phyloP scores from a whole-genome alignment of 1,284 basidiomycete species.

The Ganoderma meredithae region DNA sequence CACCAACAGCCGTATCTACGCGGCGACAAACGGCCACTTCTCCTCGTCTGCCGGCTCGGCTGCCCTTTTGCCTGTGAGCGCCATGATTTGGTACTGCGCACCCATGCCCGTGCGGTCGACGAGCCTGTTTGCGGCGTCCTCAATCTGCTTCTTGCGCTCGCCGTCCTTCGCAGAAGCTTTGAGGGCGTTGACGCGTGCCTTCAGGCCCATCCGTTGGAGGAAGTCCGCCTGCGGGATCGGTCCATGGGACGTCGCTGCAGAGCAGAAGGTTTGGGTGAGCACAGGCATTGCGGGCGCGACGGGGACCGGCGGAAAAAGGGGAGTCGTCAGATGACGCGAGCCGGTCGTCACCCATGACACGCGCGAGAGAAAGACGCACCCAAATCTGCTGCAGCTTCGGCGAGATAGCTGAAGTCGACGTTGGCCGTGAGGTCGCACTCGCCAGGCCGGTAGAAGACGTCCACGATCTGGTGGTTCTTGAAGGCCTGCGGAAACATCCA shows the following conservation, averaged over 20 bases:
- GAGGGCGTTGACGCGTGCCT: slow-evolving; percentile 58
- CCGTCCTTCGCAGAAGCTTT: slow-evolving; percentile 53
- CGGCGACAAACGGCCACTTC: slow-evolving; percentile 44
- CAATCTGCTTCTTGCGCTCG: slow-evolving; percentile 52
- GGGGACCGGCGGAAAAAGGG: slow-evolving; percentile 7
- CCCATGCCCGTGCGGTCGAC: slow-evolving; percentile 74
- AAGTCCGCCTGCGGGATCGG: slow-evolving; percentile 69
- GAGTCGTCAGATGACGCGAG: slow-evolving; percentile 18
- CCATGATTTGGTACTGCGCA: slow-evolving; percentile 68
- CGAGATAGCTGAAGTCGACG: slow-evolving; percentile 93
- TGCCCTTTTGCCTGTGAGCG: slow-evolving; percentile 47
- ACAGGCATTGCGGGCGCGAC: slow-evolving; percentile 2
- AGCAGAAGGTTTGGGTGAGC: slow-evolving; percentile 2
- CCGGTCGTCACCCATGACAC: slow-evolving; percentile 1
- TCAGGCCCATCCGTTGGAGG: slow-evolving; percentile 64
- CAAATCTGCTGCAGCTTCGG: slow-evolving; percentile 74
- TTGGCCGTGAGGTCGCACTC: slow-evolving; percentile 94
- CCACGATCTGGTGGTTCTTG: slow-evolving; percentile 86
- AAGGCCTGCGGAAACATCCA: slow-evolving; percentile 70
- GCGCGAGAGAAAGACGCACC: slow-evolving; percentile 52
- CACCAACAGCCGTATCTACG: not conserved
- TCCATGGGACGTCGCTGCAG: slow-evolving; percentile 52
- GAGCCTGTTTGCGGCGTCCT: slow-evolving; percentile 59
- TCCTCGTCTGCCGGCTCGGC: slow-evolving; percentile 29
- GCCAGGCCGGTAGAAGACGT: slow-evolving; percentile 88